Percentiles rank a stretch among this genome's conserved stretches.
Conservation (phyloP, 2,329 filamentous ascomycete species). For the Hypoxylon sp. region DNA sequence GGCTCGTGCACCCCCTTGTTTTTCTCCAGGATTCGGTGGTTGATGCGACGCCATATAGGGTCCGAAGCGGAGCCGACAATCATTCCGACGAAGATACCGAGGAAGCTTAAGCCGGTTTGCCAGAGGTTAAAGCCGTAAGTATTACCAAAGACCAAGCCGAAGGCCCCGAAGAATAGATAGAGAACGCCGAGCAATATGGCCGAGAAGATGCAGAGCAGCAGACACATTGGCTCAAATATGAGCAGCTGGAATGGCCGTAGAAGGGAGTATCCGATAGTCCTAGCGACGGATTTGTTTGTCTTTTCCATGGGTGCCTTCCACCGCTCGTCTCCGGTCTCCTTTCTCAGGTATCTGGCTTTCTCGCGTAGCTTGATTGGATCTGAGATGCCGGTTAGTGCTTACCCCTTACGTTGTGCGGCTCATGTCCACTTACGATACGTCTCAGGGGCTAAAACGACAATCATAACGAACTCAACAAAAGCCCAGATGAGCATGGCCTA, state of each 20-base stretch:
- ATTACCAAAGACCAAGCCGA: slow-evolving; percentile 80
- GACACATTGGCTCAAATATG: slow-evolving; percentile 84
- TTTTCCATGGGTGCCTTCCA: slow-evolving; percentile 85
- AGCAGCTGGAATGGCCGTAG: slow-evolving; percentile 83
- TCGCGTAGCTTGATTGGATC: slow-evolving; percentile 76
- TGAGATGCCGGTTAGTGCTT: slow-evolving; percentile 57
- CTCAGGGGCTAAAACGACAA: slow-evolving; percentile 83
- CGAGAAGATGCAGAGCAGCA: slow-evolving; percentile 84
- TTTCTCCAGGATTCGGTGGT: slow-evolving; percentile 66
- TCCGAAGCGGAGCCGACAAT: slow-evolving; percentile 70
- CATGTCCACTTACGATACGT: slow-evolving; percentile 76
- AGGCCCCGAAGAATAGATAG: slow-evolving; percentile 92
- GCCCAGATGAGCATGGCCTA: slow-evolving; percentile 82
- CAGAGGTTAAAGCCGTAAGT: slow-evolving; percentile 83
- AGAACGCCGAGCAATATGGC: slow-evolving; percentile 88
- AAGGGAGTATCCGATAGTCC: slow-evolving; percentile 70
- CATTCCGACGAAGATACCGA: slow-evolving; percentile 79
- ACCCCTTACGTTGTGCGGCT: neutral
- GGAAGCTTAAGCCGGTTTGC: slow-evolving; percentile 83
- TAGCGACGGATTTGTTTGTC: slow-evolving; percentile 73
- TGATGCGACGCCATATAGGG: slow-evolving; percentile 74
- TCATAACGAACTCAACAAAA: slow-evolving; percentile 70
- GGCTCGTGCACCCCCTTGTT: slow-evolving; percentile 76
- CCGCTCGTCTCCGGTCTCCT: slow-evolving; percentile 80
- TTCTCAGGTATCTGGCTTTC: slow-evolving; percentile 77